A percentile compares a stretch with the other conserved stretches of the same genome.
Evolutionary conservation across 257 asterid genomes (phyloP).

Genomic region (Pogostemon cablin): DNA sequence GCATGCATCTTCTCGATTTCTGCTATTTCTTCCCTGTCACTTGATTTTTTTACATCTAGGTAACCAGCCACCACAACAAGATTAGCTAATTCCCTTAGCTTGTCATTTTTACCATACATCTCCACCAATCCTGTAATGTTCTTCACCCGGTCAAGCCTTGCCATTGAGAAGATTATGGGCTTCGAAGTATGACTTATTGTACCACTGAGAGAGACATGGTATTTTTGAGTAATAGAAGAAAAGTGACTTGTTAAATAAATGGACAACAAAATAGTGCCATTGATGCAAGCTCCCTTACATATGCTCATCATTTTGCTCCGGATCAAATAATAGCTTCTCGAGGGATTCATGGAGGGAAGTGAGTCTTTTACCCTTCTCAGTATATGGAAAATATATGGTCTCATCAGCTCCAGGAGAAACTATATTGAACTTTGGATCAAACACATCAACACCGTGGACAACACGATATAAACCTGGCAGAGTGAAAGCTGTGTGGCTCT

Average conservation of each 20-base stretch:
- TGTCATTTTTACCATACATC: conserved; percentile 69
- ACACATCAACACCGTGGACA: conserved; percentile 96
- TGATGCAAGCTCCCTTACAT: conserved; percentile 54
- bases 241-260: not conserved
- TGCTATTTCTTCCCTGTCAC: conserved; percentile 82
- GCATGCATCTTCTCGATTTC: conserved; percentile 96
- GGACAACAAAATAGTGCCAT: not conserved
- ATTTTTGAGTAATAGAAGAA: not conserved
- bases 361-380: conserved; percentile 67
- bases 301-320: conserved; percentile 80
- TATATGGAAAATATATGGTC: conserved; percentile 76
- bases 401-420: conserved; percentile 99
- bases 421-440: conserved; percentile 97
- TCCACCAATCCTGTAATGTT: conserved; percentile 94
- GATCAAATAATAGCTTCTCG: conserved; percentile 73
- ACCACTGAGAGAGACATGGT: conserved; percentile 58
- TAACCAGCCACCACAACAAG: conserved; percentile 92
- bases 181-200: conserved; percentile 63
- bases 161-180: conserved; percentile 96
- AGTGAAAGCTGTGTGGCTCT: conserved; percentile 86
- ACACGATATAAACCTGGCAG: conserved; percentile 91
- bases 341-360: conserved; percentile 74
- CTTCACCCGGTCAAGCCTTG: conserved; percentile 93
- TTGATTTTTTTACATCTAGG: conserved; percentile 73
- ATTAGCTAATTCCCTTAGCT: conserved; percentile 77